These are phyloP conservation scores for Solanum habrochaites DNA, from an alignment of 257 asterid genomes.

Conservation along the genomic window DNA sequence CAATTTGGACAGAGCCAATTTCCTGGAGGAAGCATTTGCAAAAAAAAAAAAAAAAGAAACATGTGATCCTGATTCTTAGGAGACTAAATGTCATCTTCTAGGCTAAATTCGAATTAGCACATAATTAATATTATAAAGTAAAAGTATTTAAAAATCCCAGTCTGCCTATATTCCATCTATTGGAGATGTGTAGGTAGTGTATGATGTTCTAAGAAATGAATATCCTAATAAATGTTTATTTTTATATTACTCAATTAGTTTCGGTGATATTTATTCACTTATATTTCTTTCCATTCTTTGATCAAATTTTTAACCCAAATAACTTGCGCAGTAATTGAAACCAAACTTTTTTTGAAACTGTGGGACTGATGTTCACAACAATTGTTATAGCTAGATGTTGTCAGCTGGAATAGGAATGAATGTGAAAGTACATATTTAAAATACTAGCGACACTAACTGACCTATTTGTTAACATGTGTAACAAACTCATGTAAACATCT, in stretches of 20 bases:
- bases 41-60: not conserved
- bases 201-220: not conserved
- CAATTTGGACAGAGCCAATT: slow-evolving; percentile 96
- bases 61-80: not conserved
- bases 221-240: not conserved
- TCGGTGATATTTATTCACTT: not conserved
- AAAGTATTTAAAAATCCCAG: not conserved
- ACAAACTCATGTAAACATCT: too few species aligned
- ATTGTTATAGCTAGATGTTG: too few species aligned
- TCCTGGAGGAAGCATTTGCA: slow-evolving; percentile 76
- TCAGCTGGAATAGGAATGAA: too few species aligned
- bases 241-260: not conserved
- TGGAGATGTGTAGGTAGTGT: not conserved
- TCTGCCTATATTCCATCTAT: not conserved
- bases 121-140: not conserved
- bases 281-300: not conserved
- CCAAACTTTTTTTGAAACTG: too few species aligned
- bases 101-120: not conserved
- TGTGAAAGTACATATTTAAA: too few species aligned
- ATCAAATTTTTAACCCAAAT: too few species aligned
- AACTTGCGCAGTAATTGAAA: too few species aligned
- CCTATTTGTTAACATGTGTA: too few species aligned
- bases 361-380: too few species aligned
- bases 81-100: not conserved
- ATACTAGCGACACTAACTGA: too few species aligned